Evolutionary conservation across 192 early-diverging fungal species (phyloP).

Genomic region (Endogone sp.): DNA sequence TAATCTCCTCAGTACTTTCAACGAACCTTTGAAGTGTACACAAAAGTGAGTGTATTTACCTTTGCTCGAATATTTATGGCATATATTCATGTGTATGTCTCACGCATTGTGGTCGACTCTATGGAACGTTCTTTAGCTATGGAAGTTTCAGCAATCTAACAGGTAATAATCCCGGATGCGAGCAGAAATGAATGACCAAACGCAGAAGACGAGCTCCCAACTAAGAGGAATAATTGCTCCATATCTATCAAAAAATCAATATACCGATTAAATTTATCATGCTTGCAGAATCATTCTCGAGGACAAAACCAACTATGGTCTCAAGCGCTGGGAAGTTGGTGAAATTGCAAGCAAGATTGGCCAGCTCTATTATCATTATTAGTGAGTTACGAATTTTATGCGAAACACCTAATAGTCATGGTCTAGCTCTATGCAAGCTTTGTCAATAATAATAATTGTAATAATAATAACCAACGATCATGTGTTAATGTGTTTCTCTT

Average conservation of each 20-base stretch:
- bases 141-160: constrained; percentile 94
- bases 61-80: no score
- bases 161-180: constrained; percentile 40
- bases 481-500: no score
- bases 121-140: constrained; percentile 47
- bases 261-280: neutral
- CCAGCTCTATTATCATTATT: constrained; percentile 82
- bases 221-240: neutral
- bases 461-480: no score
- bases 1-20: constrained; percentile 70
- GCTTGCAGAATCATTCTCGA: constrained; percentile 71
- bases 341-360: constrained; percentile 99
- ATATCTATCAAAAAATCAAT: neutral
- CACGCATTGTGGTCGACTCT: neutral
- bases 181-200: neutral
- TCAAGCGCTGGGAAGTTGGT: constrained; percentile 97
- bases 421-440: neutral
- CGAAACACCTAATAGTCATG: constrained; percentile 45
- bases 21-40: constrained; percentile 97
- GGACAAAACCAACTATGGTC: constrained; percentile 82
- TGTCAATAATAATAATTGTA: neutral
- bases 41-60: constrained; percentile 68
- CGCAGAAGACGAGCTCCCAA: neutral
- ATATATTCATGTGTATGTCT: no score
- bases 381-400: constrained; percentile 42